Conservation (phyloP, 1,139 yeast genomes). For the Wickerhamomyces sp. region DNA sequence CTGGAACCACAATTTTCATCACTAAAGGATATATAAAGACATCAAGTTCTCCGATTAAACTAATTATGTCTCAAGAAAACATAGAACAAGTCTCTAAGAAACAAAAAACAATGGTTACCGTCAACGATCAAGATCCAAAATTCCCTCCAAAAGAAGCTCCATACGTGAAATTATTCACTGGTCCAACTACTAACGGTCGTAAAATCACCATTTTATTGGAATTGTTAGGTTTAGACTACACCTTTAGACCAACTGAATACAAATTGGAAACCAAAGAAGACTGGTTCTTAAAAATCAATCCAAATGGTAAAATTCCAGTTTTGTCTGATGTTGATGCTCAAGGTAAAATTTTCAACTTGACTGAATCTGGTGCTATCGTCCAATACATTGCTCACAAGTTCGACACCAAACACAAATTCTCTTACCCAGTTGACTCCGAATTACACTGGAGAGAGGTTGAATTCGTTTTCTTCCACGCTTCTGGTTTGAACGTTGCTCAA, state of each 20-base stretch:
- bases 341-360: slow-evolving; percentile 34
- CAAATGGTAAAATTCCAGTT: slow-evolving; percentile 49
- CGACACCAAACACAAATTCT: slow-evolving; percentile 44
- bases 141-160: slow-evolving; percentile 30
- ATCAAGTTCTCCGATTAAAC: too few relatives aligned
- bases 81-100: slow-evolving; percentile 2
- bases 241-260: slow-evolving; percentile 35
- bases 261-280: slow-evolving; percentile 37
- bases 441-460: slow-evolving; percentile 43
- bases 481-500: slow-evolving; percentile 56
- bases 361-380: slow-evolving; percentile 58
- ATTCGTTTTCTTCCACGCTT: slow-evolving; percentile 46
- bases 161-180: slow-evolving; percentile 39
- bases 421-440: slow-evolving; percentile 36
- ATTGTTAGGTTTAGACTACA: slow-evolving; percentile 43
- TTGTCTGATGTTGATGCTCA: slow-evolving; percentile 38
- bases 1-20: too few relatives aligned
- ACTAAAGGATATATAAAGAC: too few relatives aligned
- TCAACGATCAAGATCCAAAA: slow-evolving; percentile 31
- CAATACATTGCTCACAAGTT: slow-evolving; percentile 49
- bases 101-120: slow-evolving; percentile 9
- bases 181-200: slow-evolving; percentile 53
- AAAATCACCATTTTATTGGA: slow-evolving; percentile 48
- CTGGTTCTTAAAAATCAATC: slow-evolving; percentile 45
- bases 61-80: slow-evolving; percentile 1